These are phyloP conservation scores for Tetrapisispora pingtungensis DNA, from an alignment of 805 yeast genomes.

Conservation along the genomic window DNA sequence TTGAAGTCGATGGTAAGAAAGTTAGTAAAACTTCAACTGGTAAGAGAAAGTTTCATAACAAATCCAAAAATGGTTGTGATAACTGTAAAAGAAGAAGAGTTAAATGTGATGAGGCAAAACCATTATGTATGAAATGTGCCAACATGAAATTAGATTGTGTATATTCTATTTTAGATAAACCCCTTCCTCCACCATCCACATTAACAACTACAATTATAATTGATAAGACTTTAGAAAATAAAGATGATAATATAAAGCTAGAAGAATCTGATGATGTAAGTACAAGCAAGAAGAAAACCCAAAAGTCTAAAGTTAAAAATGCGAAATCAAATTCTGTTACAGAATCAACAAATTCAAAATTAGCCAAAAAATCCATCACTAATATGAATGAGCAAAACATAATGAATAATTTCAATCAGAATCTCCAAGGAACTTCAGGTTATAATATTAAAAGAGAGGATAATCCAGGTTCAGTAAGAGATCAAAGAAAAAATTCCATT, in stretches of 20 bases:
- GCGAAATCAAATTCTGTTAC: background rate
- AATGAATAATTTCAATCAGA: background rate
- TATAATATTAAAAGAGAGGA: background rate
- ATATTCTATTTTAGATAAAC: constrained; percentile 29
- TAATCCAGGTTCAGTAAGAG: background rate
- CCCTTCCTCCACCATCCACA: background rate
- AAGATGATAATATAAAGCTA: background rate
- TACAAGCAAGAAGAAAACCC: background rate
- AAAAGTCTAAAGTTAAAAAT: background rate
- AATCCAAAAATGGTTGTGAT: constrained; percentile 80
- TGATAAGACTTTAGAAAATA: background rate
- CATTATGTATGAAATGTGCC: constrained; percentile 67
- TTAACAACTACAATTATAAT: background rate
- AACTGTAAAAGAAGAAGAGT: constrained; percentile 86
- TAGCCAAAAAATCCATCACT: background rate
- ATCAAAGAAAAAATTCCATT: constrained; percentile 1
- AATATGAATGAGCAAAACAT: background rate
- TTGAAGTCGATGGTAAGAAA: constrained; percentile 32
- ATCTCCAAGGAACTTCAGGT: background rate
- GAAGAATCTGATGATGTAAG: no score
- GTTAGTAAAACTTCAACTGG: constrained; percentile 43
- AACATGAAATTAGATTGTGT: constrained; percentile 74
- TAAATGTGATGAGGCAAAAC: constrained; percentile 83
- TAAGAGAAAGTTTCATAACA: constrained; percentile 80
- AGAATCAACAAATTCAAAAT: background rate